Conservation (phyloP, 2,329 filamentous ascomycete genomes). For the Colletotrichum musae region DNA sequence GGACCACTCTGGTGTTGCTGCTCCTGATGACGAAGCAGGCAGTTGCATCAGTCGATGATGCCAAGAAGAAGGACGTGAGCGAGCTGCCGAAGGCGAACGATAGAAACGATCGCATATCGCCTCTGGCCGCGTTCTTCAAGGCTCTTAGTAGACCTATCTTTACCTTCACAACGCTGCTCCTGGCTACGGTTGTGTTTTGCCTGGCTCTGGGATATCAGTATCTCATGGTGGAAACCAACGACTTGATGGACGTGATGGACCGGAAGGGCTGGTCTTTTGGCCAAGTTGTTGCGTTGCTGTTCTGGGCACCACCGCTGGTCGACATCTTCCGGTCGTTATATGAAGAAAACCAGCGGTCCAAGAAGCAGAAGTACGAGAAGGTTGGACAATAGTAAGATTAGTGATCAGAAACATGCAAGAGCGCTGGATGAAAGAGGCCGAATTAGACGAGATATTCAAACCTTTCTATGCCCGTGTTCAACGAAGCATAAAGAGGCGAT, state of each 20-base stretch:
- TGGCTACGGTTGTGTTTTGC: background rate
- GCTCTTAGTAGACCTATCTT: background rate
- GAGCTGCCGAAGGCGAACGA: background rate
- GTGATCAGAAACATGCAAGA: too few species aligned
- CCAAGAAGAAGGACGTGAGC: background rate
- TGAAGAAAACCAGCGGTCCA: background rate
- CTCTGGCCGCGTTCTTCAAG: background rate
- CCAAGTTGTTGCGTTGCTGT: conserved; percentile 5
- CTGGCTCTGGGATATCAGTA: conserved; percentile 8
- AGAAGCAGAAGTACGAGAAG: background rate
- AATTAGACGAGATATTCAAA: too few species aligned
- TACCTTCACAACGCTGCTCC: background rate
- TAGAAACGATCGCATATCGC: background rate
- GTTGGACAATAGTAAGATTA: background rate
- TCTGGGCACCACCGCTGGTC: conserved; percentile 8
- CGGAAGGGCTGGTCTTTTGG: conserved; percentile 11
- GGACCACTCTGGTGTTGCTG: conserved; percentile 3
- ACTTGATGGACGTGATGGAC: conserved; percentile 6
- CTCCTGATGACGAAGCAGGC: background rate
- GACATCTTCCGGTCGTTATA: conserved; percentile 2
- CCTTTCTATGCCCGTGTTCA: too few species aligned
- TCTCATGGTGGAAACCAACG: background rate
- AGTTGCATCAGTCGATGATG: background rate
- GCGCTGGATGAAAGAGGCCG: too few species aligned
- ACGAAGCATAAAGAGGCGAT: too few species aligned